Percentiles rank a stretch among this genome's conserved stretches.
Evolutionary conservation across 2,329 filamentous ascomycete species (phyloP).

Genomic region (Nigrospora oryzae): DNA sequence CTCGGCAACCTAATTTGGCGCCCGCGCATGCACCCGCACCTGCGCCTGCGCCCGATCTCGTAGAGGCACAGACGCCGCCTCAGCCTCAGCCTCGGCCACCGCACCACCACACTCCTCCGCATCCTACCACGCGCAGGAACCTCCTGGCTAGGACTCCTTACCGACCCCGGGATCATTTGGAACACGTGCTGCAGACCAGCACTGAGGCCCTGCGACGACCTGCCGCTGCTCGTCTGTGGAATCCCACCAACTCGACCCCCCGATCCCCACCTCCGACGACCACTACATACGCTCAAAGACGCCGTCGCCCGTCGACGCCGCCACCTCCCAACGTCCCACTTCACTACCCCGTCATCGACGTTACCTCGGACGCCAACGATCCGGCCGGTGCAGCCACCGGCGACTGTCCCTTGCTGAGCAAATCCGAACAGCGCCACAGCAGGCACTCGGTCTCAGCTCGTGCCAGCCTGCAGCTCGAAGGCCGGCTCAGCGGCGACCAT

Average conservation of each 20-base stretch:
- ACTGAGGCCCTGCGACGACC: slow-evolving; percentile 23
- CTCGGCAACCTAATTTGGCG: neutral
- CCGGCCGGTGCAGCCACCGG: slow-evolving; percentile 29
- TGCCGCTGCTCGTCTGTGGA: slow-evolving; percentile 47
- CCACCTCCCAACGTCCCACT: slow-evolving; percentile 43
- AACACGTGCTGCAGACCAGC: too few species aligned
- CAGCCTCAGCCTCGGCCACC: neutral
- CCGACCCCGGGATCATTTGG: slow-evolving; percentile 3
- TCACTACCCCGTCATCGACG: slow-evolving; percentile 32
- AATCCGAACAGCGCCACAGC: slow-evolving; percentile 39
- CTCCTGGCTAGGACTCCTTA: slow-evolving; percentile 8
- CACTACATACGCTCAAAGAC: slow-evolving; percentile 17
- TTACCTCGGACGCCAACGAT: slow-evolving; percentile 25
- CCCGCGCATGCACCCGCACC: neutral
- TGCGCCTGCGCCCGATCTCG: slow-evolving; percentile 1
- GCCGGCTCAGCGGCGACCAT: slow-evolving; percentile 32
- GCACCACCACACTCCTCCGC: slow-evolving; percentile 7
- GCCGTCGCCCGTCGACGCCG: slow-evolving; percentile 43
- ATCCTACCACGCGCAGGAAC: slow-evolving; percentile 12
- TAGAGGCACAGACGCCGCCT: slow-evolving; percentile 1
- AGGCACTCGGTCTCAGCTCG: slow-evolving; percentile 33
- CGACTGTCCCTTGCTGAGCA: slow-evolving; percentile 42
- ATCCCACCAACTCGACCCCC: slow-evolving; percentile 52
- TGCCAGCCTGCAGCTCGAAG: slow-evolving; percentile 43
- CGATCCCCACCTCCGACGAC: slow-evolving; percentile 18